A percentile compares a stretch with the other conserved stretches of the same genome.
phyloP scores from a whole-genome alignment of 805 yeast genomes.

The Saturnispora silvae region DNA sequence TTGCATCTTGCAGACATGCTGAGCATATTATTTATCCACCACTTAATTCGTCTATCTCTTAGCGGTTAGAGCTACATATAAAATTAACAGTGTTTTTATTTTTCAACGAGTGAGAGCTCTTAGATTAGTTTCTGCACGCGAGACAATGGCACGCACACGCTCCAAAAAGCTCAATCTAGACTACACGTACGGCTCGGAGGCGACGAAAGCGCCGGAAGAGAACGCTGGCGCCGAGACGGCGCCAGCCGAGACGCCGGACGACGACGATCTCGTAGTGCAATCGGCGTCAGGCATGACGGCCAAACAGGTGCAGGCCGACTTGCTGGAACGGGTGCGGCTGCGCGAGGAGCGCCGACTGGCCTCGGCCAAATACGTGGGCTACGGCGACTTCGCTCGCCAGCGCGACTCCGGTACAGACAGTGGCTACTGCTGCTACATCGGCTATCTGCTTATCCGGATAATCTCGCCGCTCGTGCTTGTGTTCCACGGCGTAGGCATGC shows the following conservation, averaged over 20 bases:
- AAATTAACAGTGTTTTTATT: too few relatives aligned
- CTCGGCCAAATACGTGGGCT: conserved; percentile 9
- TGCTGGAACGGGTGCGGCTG: neutral
- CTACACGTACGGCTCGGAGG: conserved; percentile 9
- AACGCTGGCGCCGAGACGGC: too few relatives aligned
- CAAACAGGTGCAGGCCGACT: neutral
- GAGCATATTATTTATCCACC: neutral
- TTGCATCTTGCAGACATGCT: neutral
- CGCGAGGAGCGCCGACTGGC: neutral
- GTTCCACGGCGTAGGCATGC: conserved; percentile 15
- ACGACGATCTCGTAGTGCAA: too few relatives aligned
- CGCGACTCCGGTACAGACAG: too few relatives aligned
- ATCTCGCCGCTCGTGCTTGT: conserved; percentile 20
- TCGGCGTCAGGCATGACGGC: neutral
- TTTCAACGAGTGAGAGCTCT: too few relatives aligned
- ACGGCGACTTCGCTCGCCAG: conserved; percentile 5
- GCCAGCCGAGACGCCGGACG: too few relatives aligned
- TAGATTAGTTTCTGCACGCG: too few relatives aligned
- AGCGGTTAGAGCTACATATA: too few relatives aligned
- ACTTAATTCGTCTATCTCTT: too few relatives aligned
- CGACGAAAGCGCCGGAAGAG: too few relatives aligned
- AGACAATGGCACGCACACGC: neutral
- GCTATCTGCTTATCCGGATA: conserved; percentile 20
- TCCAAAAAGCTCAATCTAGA: conserved; percentile 3
- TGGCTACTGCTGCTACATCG: conserved; percentile 19